Conservation (phyloP, 768 basidiomycete genomes). For the Dioszegia hungarica region DNA sequence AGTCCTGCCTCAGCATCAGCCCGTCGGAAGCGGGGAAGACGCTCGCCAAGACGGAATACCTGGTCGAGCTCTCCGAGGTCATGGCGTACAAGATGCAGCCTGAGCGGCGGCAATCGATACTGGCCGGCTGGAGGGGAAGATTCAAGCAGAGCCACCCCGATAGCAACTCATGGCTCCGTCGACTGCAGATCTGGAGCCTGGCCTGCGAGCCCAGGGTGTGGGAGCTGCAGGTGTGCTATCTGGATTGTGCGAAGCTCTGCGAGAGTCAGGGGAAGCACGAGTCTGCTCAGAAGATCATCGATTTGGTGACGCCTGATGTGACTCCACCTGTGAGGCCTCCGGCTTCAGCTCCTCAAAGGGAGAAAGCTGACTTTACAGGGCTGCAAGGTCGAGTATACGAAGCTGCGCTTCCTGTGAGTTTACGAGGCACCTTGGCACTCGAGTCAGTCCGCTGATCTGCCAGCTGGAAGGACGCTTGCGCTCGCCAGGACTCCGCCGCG, state of each 20-base stretch:
- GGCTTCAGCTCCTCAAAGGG: background rate
- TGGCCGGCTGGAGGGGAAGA: conserved; percentile 34
- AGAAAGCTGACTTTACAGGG: conserved; percentile 23
- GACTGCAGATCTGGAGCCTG: conserved; percentile 40
- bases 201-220: conserved; percentile 31
- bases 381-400: conserved; percentile 41
- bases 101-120: conserved; percentile 29
- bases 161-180: conserved; percentile 42
- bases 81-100: conserved; percentile 45
- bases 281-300: conserved; percentile 30
- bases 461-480: conserved; percentile 35
- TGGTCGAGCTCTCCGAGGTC: conserved; percentile 46
- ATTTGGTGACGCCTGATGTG: conserved; percentile 19
- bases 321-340: conserved; percentile 25
- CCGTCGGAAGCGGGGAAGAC: conserved; percentile 39
- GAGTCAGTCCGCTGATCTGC: background rate
- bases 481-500: conserved; percentile 1
- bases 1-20: conserved; percentile 20
- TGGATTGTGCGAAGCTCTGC: conserved; percentile 43
- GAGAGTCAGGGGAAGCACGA: conserved; percentile 35
- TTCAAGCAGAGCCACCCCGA: conserved; percentile 42
- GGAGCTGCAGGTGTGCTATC: conserved; percentile 37
- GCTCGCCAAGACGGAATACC: conserved; percentile 42
- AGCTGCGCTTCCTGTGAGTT: conserved; percentile 38
- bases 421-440: no score